Conservation (phyloP, 768 basidiomycete genomes). For the Brasilioporus rufonigricans region DNA sequence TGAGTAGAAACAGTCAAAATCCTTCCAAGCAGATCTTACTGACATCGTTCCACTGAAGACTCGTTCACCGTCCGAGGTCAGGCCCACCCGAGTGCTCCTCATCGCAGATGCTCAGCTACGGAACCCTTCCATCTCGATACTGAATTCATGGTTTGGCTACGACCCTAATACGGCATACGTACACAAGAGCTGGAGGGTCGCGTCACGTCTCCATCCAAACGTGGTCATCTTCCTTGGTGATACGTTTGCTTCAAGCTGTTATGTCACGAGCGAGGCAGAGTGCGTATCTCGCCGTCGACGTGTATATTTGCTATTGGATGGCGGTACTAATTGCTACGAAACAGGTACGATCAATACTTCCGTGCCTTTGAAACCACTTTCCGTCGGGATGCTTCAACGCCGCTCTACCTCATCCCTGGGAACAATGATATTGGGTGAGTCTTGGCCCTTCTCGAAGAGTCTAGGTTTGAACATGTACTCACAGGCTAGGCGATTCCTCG, state of each 20-base stretch:
- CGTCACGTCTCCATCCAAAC: conserved; percentile 54
- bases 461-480: not conserved
- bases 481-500: conserved; percentile 54
- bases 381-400: conserved; percentile 35
- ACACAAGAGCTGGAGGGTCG: conserved; percentile 69
- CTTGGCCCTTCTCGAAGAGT: not conserved
- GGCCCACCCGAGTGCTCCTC: conserved; percentile 59
- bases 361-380: conserved; percentile 65
- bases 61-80: conserved; percentile 8
- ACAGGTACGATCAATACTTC: conserved; percentile 61
- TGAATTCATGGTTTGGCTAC: conserved; percentile 42
- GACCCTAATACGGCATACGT: conserved; percentile 55
- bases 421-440: conserved; percentile 76
- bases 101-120: conserved; percentile 68
- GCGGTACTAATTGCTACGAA: conserved; percentile 2
- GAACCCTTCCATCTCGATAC: conserved; percentile 31
- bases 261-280: conserved; percentile 48
- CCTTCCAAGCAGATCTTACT: not conserved
- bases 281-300: conserved; percentile 40
- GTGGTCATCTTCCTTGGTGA: conserved; percentile 77
- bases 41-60: conserved; percentile 10
- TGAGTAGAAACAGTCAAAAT: conserved; percentile 14
- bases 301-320: not conserved
- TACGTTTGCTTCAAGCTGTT: conserved; percentile 65
- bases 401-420: conserved; percentile 66